Conservation (phyloP, 306 rosid genomes). For the cucumber (Cucumis sativus) region DNA sequence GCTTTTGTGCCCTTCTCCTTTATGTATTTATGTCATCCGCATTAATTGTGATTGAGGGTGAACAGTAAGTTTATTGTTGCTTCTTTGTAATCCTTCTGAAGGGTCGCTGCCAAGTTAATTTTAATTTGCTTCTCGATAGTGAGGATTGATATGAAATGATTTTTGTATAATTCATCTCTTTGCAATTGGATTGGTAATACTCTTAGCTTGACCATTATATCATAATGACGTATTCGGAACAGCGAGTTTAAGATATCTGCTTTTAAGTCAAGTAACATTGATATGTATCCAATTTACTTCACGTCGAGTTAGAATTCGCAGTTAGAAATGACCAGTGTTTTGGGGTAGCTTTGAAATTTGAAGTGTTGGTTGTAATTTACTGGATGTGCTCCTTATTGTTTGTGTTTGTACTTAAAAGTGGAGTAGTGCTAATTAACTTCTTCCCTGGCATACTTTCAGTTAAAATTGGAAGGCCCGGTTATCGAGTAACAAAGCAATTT, state of each 20-base stretch:
- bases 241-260: not conserved
- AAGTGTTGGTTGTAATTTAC: not conserved
- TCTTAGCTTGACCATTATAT: not conserved
- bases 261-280: not conserved
- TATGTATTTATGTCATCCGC: not conserved
- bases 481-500: conserved; percentile 83
- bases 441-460: conserved; percentile 31
- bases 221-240: not conserved
- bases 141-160: not conserved
- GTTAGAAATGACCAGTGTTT: not conserved
- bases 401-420: not conserved
- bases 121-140: not conserved
- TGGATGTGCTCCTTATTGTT: not conserved
- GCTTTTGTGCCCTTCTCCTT: not conserved
- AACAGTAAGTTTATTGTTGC: not conserved
- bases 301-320: not conserved
- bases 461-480: conserved; percentile 94
- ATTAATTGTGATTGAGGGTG: not conserved
- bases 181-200: not conserved
- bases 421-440: not conserved
- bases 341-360: not conserved
- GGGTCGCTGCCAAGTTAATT: not conserved
- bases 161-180: not conserved
- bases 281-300: not conserved
- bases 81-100: not conserved